These are phyloP conservation scores for Gossypium longicalyx DNA, from an alignment of 345 rosid genomes.

Conservation along the genomic window DNA sequence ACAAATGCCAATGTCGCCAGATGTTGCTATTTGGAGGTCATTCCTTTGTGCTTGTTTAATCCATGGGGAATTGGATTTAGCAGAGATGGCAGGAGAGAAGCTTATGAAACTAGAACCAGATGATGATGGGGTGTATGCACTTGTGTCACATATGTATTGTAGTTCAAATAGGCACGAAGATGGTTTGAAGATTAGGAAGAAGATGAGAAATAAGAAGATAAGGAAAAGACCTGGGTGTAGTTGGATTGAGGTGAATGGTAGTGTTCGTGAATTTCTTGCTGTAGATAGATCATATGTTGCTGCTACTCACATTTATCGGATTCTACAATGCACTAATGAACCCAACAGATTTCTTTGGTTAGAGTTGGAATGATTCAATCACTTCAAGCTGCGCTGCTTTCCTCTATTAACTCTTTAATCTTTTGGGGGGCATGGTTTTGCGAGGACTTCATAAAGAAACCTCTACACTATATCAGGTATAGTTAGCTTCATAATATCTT, in stretches of 20 bases:
- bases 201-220: conserved; percentile 23
- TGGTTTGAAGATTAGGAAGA: conserved; percentile 21
- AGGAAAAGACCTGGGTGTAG: conserved; percentile 32
- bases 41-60: conserved; percentile 26
- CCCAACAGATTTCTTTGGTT: not conserved
- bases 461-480: too few relatives aligned
- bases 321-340: conserved; percentile 15
- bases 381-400: not conserved
- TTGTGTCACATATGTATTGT: conserved; percentile 24
- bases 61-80: conserved; percentile 24
- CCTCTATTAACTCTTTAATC: not conserved
- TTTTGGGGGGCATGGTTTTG: too few relatives aligned
- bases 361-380: not conserved
- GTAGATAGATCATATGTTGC: conserved; percentile 21
- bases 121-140: conserved; percentile 25
- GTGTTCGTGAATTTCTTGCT: conserved; percentile 26
- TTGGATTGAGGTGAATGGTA: conserved; percentile 30
- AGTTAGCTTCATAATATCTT: too few relatives aligned
- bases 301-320: not conserved
- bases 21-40: conserved; percentile 34
- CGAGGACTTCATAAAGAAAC: too few relatives aligned
- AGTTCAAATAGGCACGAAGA: conserved; percentile 19
- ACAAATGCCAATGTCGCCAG: conserved; percentile 20
- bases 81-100: conserved; percentile 24
- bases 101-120: conserved; percentile 23